Evolutionary conservation across 495 filamentous ascomycete species (phyloP).

Genomic region (Mytilinidion resinicola): DNA sequence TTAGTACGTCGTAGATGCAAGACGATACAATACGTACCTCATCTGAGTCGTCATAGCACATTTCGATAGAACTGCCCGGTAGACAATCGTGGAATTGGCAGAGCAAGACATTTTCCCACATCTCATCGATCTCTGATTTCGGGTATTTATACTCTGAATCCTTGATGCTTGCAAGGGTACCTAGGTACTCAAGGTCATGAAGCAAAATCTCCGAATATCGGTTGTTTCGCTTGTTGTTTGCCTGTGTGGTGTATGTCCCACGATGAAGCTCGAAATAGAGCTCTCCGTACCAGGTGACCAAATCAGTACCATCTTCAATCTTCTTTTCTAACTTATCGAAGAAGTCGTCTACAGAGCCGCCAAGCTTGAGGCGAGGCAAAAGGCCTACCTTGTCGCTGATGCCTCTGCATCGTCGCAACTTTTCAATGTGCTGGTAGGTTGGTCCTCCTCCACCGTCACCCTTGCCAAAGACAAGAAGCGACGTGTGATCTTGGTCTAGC

Average conservation of each 20-base stretch:
- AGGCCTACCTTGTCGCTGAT: constrained; percentile 81
- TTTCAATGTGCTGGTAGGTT: constrained; percentile 89
- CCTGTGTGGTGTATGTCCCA: constrained; percentile 93
- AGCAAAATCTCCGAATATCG: constrained; percentile 76
- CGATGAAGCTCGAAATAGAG: constrained; percentile 96
- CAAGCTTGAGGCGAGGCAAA: constrained; percentile 82
- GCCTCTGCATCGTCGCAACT: constrained; percentile 88
- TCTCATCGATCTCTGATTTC: constrained; percentile 80
- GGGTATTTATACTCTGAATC: constrained; percentile 70
- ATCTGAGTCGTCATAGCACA: constrained; percentile 93
- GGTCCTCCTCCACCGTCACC: constrained; percentile 94
- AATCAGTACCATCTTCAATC: constrained; percentile 60
- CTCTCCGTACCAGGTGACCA: constrained; percentile 96
- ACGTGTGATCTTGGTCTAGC: constrained; percentile 81
- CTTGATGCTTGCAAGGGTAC: constrained; percentile 73
- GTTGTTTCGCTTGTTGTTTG: constrained; percentile 94
- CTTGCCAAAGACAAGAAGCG: constrained; percentile 87
- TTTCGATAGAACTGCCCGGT: constrained; percentile 90
- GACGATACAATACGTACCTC: constrained; percentile 42
- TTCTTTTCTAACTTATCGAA: constrained; percentile 76
- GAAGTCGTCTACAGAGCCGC: constrained; percentile 91
- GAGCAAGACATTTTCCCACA: constrained; percentile 83
- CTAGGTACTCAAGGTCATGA: constrained; percentile 81
- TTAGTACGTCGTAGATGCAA: constrained; percentile 10
- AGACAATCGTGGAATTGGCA: constrained; percentile 98